Evolutionary conservation across 805 yeast species (phyloP).

Genomic region (Cyberlindnera meyerae): DNA sequence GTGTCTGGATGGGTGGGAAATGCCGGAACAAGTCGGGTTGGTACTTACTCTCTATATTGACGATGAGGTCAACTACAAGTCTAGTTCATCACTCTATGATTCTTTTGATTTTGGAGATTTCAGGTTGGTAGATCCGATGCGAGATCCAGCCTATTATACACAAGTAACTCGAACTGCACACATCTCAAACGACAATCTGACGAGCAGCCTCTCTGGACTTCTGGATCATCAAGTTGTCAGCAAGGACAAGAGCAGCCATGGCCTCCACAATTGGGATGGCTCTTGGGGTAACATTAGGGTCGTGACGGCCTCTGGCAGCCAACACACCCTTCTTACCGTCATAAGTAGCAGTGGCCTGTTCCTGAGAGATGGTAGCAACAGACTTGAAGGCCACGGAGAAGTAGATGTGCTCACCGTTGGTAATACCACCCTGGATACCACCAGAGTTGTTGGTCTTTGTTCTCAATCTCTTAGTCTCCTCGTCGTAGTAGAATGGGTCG

Average conservation of each 20-base stretch:
- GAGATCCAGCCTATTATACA: neutral
- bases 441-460: slow-evolving; percentile 92
- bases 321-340: slow-evolving; percentile 83
- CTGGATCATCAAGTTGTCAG: slow-evolving; percentile 82
- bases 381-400: slow-evolving; percentile 96
- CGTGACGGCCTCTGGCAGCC: slow-evolving; percentile 97
- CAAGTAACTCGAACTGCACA: neutral
- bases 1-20: too few relatives aligned
- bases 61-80: too few relatives aligned
- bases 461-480: slow-evolving; percentile 58
- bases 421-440: slow-evolving; percentile 97
- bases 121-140: too few relatives aligned
- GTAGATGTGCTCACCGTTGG: slow-evolving; percentile 93
- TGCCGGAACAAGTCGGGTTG: too few relatives aligned
- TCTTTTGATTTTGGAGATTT: too few relatives aligned
- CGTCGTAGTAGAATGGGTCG: slow-evolving; percentile 72
- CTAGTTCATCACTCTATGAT: too few relatives aligned
- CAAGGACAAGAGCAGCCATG: slow-evolving; percentile 92
- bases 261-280: slow-evolving; percentile 98
- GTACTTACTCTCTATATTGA: too few relatives aligned
- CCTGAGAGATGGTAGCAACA: slow-evolving; percentile 95
- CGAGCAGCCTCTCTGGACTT: slow-evolving; percentile 68
- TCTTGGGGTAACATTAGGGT: slow-evolving; percentile 97
- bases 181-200: slow-evolving; percentile 21
- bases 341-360: slow-evolving; percentile 83